Conservation (phyloP, 768 basidiomycete species). For the Boletales sp. region DNA sequence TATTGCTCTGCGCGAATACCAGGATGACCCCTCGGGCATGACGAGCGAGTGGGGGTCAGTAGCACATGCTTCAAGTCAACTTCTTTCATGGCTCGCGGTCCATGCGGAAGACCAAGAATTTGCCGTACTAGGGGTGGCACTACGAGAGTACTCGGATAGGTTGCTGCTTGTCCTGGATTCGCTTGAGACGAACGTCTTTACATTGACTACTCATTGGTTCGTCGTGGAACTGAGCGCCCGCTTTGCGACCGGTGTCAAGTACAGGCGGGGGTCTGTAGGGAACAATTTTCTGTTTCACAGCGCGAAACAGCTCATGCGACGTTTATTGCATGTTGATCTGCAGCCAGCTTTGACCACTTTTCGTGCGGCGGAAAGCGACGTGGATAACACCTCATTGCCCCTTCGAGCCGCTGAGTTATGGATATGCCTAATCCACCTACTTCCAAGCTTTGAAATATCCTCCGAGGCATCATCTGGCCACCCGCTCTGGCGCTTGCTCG, state of each 20-base stretch:
- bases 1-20: slow-evolving; percentile 35
- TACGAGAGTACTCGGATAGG: slow-evolving; percentile 37
- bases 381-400: slow-evolving; percentile 35
- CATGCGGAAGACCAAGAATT: slow-evolving; percentile 34
- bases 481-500: slow-evolving; percentile 47
- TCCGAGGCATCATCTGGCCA: slow-evolving; percentile 22
- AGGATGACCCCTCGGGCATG: slow-evolving; percentile 19
- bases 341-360: slow-evolving; percentile 26
- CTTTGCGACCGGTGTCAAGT: slow-evolving; percentile 25
- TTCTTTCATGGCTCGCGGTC: slow-evolving; percentile 44
- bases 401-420: slow-evolving; percentile 62
- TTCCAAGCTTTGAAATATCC: slow-evolving; percentile 24
- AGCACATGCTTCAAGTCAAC: slow-evolving; percentile 40
- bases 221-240: slow-evolving; percentile 53
- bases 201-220: slow-evolving; percentile 59
- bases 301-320: slow-evolving; percentile 40
- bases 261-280: slow-evolving; percentile 25
- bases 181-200: slow-evolving; percentile 31
- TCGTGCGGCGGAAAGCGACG: slow-evolving; percentile 13
- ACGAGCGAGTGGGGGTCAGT: slow-evolving; percentile 38
- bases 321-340: slow-evolving; percentile 54
- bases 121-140: slow-evolving; percentile 24
- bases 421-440: slow-evolving; percentile 68
- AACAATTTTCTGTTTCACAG: slow-evolving; percentile 23
- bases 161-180: slow-evolving; percentile 39